phyloP scores from a whole-genome alignment of 257 asterid genomes.

The Phtheirospermum japonicum region DNA sequence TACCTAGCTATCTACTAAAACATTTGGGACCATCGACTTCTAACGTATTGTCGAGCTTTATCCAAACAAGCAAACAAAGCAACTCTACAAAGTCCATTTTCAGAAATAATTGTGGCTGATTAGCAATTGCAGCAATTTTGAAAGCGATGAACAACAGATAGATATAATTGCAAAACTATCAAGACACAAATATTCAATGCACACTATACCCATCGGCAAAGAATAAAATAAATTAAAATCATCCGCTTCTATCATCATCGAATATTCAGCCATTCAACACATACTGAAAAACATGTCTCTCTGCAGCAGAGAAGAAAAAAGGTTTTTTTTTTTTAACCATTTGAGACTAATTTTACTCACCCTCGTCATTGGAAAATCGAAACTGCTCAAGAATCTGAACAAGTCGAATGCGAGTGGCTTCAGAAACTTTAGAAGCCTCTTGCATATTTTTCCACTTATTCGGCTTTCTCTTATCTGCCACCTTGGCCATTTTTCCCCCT shows the following conservation, averaged over 20 bases:
- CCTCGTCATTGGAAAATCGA: slow-evolving; percentile 44
- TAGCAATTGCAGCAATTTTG: neutral
- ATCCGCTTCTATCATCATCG: slow-evolving; percentile 1
- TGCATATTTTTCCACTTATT: neutral
- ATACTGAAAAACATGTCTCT: neutral
- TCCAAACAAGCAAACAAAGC: neutral
- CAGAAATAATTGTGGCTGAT: neutral
- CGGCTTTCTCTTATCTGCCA: too few relatives aligned
- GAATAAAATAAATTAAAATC: neutral
- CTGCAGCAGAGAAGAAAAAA: neutral
- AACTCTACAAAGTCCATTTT: neutral
- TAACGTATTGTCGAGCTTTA: neutral
- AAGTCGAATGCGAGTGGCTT: slow-evolving; percentile 50
- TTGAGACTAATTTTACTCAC: slow-evolving; percentile 29
- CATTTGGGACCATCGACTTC: neutral
- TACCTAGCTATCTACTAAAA: neutral
- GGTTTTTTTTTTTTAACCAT: neutral
- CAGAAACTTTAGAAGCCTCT: slow-evolving; percentile 21
- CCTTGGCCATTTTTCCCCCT: slow-evolving; percentile 27
- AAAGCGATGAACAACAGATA: neutral
- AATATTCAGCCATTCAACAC: neutral
- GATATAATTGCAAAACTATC: neutral
- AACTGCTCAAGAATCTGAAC: slow-evolving; percentile 53
- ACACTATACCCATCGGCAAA: neutral
- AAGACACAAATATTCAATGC: neutral